These are phyloP conservation scores for Datura wrightii DNA, from an alignment of 257 asterid species.

Conservation along the genomic window DNA sequence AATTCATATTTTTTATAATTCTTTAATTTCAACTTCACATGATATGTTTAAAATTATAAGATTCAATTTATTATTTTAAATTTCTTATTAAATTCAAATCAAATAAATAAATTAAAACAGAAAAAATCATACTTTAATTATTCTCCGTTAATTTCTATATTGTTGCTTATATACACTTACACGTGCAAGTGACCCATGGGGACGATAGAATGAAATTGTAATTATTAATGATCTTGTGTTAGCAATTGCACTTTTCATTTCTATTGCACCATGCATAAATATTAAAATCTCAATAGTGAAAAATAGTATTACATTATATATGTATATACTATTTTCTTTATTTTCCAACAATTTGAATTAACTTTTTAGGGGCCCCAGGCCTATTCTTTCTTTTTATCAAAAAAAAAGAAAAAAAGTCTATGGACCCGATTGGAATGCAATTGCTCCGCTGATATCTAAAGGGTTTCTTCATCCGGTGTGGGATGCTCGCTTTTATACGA, in stretches of 20 bases:
- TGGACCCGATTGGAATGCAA: background rate
- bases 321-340: background rate
- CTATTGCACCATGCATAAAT: background rate
- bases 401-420: background rate
- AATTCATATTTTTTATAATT: background rate
- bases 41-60: no score
- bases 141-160: background rate
- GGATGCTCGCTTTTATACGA: background rate
- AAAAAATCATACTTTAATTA: background rate
- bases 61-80: no score
- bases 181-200: background rate
- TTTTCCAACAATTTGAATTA: background rate
- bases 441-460: background rate
- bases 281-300: background rate
- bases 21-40: no score
- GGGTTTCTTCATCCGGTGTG: background rate
- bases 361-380: background rate
- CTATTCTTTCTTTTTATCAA: background rate
- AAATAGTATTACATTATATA: background rate
- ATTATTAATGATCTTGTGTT: background rate
- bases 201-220: background rate
- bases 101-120: no score
- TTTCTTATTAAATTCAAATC: no score
- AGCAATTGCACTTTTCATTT: background rate
- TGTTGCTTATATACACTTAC: background rate